Conservation (phyloP, 768 basidiomycete species). For the Macrolepiota albuminosa region DNA sequence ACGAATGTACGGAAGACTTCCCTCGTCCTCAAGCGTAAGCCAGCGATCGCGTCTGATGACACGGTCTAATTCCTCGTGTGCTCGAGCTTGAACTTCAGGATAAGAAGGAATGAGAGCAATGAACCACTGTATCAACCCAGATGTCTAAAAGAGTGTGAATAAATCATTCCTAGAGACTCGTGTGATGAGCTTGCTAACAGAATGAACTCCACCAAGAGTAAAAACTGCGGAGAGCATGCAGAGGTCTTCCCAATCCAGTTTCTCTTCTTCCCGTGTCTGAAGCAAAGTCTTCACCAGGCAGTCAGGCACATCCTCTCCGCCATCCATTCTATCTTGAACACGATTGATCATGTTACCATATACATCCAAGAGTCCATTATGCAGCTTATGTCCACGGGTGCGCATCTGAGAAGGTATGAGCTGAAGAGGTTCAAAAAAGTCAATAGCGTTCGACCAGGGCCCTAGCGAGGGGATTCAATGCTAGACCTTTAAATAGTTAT, state of each 20-base stretch:
- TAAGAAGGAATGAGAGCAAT: constrained; percentile 28
- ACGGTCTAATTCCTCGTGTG: constrained; percentile 26
- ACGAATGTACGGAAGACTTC: constrained; percentile 29
- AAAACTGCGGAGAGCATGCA: constrained; percentile 33
- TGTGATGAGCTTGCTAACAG: constrained; percentile 20
- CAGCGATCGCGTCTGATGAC: constrained; percentile 23
- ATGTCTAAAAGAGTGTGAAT: constrained; percentile 18
- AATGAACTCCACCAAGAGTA: constrained; percentile 38
- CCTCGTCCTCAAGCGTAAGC: constrained; percentile 26
- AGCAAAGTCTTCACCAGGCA: constrained; percentile 39
- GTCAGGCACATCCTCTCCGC: constrained; percentile 34
- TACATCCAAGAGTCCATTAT: constrained; percentile 27
- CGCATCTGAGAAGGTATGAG: constrained; percentile 30
- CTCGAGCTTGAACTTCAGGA: constrained; percentile 21
- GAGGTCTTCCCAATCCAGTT: constrained; percentile 34
- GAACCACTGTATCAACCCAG: constrained; percentile 33
- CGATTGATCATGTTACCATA: constrained; percentile 34
- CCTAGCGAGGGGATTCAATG: constrained; percentile 22
- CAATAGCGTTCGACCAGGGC: constrained; percentile 38
- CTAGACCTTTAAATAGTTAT: background rate
- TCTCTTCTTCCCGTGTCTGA: constrained; percentile 25
- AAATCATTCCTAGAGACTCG: background rate
- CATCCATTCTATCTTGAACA: constrained; percentile 29
- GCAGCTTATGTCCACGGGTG: constrained; percentile 33
- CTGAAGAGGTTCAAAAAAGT: constrained; percentile 39